Base-by-base conservation (phyloP, 305 asterid species). In the Ilex paraguariensis region DNA sequence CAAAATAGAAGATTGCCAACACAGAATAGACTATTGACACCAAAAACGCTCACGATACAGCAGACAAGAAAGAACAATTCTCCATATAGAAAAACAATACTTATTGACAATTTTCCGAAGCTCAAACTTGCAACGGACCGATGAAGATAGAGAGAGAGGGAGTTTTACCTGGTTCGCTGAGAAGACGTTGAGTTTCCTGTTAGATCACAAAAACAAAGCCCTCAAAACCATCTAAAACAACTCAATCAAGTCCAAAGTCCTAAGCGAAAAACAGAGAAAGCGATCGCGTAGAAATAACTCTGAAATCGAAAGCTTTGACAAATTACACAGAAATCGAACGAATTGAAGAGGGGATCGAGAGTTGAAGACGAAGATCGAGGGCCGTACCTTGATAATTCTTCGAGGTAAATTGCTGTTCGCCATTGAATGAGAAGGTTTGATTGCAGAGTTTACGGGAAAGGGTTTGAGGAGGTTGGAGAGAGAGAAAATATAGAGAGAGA, bases 141-240 rank as follows among this genome's bases (percentile, higher is more conserved):
- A 2, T 4, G 42, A 36, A 21, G 28, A 2, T 21, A 21, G 28
- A 21, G 28, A 16, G 56, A 52, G 31, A 14, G 56, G n/a, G 28
- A 61, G 33, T 21, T 51, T 63, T 64, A 92, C 98, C 97, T 70
- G 98, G 98, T 73, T 92, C 98, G 71, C 98, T 92, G 60, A 92
- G 93, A 72, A 92, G 97, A n/a, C 98, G 97, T 82, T 92, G 98
- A 57, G 98, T 92, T 74, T 92, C 98, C 98, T 92, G 72, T 62
- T 15, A 75, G 63, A 66, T 30, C 40, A 70, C 54, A 56, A 66
- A 64, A 55, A 52, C 31, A 46, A 14, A 39, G 54, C 39, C 14
- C 31, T 7, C 14, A 16, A 52, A 52, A n/a, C 10, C 56, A 52
- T 14, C 40, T 61, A 30, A 48, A 59, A 17, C 57, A 48, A 55